Conservation (phyloP, 192 early-diverging fungal genomes). For the Mortierella alpina region DNA sequence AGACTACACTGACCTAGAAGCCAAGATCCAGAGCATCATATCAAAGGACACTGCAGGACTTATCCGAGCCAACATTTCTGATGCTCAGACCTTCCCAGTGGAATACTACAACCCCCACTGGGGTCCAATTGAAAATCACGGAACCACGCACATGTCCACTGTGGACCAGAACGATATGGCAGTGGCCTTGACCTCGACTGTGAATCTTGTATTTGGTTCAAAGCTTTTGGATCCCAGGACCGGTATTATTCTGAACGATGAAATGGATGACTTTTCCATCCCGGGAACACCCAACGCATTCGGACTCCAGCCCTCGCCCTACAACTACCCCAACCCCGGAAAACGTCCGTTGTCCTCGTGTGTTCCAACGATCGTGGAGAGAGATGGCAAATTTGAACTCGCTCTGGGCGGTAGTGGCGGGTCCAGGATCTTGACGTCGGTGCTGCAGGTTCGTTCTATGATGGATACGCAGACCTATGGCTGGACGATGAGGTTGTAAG, state of each 20-base stretch:
- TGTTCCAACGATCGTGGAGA: constrained; percentile 73
- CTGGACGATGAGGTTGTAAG: too few species aligned
- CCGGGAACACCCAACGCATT: constrained; percentile 77
- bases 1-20: constrained; percentile 68
- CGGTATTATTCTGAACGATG: constrained; percentile 93
- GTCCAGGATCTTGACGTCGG: constrained; percentile 82
- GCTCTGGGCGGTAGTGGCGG: constrained; percentile 92
- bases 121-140: constrained; percentile 82
- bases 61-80: constrained; percentile 80
- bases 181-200: constrained; percentile 89
- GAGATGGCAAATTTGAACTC: constrained; percentile 73
- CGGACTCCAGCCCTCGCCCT: constrained; percentile 86
- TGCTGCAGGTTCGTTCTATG: constrained; percentile 58
- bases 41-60: constrained; percentile 74
- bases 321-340: constrained; percentile 84
- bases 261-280: constrained; percentile 96
- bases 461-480: too few species aligned
- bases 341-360: constrained; percentile 87
- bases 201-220: constrained; percentile 92
- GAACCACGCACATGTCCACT: constrained; percentile 92
- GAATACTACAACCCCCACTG: constrained; percentile 85
- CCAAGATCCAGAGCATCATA: constrained; percentile 70
- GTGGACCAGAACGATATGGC: constrained; percentile 79
- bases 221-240: constrained; percentile 86
- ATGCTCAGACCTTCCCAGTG: constrained; percentile 73